Base-by-base conservation (phyloP, 176 grass and related monocot species). In the Areca catechu region DNA sequence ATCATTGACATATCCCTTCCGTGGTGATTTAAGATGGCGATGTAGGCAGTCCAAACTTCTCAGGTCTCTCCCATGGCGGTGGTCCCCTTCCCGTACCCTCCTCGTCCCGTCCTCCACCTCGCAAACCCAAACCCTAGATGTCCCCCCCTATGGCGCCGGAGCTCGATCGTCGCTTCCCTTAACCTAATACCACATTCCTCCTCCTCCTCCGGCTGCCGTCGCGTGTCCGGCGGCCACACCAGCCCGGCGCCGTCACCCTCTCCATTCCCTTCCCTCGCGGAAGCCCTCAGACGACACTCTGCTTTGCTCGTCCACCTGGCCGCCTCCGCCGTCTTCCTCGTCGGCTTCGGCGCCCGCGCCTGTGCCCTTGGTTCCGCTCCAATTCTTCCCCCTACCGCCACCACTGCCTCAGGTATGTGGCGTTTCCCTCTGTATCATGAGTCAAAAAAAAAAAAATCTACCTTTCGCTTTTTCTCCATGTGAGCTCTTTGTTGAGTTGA, bases 251-350 rank as follows among this genome's bases (percentile, higher is more conserved):
- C 77, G 49, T 5, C 17, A 12, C 52, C 54, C 20, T 14, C 67
- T 21, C 54, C 51, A 22, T 50, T 22, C 15, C 2, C 10, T 47
- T 29, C 69, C 47, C 15, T 72, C 71, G 73, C 56, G n/a, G 50
- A 83, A 51, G 63, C 56, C 23, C 50, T 71, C 17, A 50, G 52
- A 4, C 18, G 62, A 48, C 15, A 69, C 20, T 65, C 59, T 5
- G 71, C 53, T 14, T 48, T 91, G 61, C 43, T 82, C 7, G 34
- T 91, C 65, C 83, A 91, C 54, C 67, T 90, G 29, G 64, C 74
- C 3, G 43, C 65, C 19, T 91, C 61, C 58, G 57, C 78, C 51
- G 20, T 79, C 62, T 54, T 82, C 52, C 47, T 97, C 63, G 50
- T 73, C 25, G 74, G 66, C 68, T 48, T 57, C 25, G 50, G 19